Evolutionary conservation across 306 rosid genomes (phyloP).

Genomic region (Psophocarpus tetragonolobus): DNA sequence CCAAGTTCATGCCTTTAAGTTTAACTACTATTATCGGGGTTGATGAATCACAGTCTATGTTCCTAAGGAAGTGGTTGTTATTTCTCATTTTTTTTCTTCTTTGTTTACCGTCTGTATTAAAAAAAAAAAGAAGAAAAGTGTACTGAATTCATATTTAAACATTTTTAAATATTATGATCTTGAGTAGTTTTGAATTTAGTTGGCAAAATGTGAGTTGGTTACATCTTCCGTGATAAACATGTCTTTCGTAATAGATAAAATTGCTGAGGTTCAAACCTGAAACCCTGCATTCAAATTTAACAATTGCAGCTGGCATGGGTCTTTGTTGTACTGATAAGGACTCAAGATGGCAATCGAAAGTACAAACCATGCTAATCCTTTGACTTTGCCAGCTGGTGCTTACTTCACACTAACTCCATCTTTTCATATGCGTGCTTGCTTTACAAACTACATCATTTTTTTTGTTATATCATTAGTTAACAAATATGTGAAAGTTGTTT

Average conservation of each 20-base stretch:
- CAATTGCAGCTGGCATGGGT: neutral
- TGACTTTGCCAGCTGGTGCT: neutral
- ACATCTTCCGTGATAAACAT: constrained; percentile 20
- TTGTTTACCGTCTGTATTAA: no score
- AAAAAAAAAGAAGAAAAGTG: neutral
- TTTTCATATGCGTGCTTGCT: neutral
- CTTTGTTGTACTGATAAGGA: constrained; percentile 26
- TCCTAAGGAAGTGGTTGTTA: no score
- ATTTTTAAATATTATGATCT: neutral
- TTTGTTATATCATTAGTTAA: no score
- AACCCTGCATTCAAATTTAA: neutral
- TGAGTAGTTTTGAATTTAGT: neutral
- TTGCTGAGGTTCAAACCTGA: neutral
- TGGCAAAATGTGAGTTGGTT: neutral
- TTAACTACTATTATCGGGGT: no score
- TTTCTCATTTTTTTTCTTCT: no score
- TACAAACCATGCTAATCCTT: neutral
- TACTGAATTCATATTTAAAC: neutral
- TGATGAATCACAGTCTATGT: no score
- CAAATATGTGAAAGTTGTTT: no score
- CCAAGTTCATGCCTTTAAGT: no score
- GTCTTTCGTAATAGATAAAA: neutral
- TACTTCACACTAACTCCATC: neutral
- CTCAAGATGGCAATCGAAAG: neutral
- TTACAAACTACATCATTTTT: no score